Evolutionary conservation across 129 eudicot genomes (phyloP).

Genomic region (Tagetes patula): DNA sequence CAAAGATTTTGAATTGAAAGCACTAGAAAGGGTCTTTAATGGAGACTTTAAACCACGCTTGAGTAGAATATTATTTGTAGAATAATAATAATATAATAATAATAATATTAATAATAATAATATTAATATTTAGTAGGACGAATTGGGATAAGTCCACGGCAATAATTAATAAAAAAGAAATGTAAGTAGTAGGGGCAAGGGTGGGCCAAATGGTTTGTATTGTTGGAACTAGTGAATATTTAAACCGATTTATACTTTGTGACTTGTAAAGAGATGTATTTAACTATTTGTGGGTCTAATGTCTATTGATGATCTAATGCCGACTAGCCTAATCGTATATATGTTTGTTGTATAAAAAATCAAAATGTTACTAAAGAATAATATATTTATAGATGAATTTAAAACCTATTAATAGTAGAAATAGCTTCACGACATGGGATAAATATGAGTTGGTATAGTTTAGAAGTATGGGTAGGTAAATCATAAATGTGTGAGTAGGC

Average conservation of each 20-base stretch:
- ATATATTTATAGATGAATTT: too few species aligned
- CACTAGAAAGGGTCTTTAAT: slow-evolving; percentile 57
- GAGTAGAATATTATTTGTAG: neutral
- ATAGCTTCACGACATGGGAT: too few species aligned
- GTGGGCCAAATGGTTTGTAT: slow-evolving; percentile 42
- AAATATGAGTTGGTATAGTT: too few species aligned
- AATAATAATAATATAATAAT: too few species aligned
- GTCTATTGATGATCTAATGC: too few species aligned
- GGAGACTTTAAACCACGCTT: slow-evolving; percentile 57
- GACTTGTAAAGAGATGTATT: slow-evolving; percentile 4
- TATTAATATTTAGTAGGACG: slow-evolving; percentile 13
- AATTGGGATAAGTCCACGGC: slow-evolving; percentile 37
- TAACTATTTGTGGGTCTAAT: neutral
- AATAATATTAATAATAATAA: neutral
- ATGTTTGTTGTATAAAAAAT: too few species aligned
- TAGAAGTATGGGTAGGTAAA: too few species aligned
- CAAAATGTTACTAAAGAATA: too few species aligned
- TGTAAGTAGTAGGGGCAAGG: slow-evolving; percentile 30
- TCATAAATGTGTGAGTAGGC: too few species aligned
- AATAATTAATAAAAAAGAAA: slow-evolving; percentile 36
- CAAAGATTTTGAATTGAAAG: slow-evolving; percentile 38
- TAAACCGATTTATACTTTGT: neutral
- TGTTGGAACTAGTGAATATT: slow-evolving; percentile 33
- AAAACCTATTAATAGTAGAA: too few species aligned
- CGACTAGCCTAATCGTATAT: too few species aligned